Percentiles rank a stretch among this genome's conserved stretches.
phyloP scores from a whole-genome alignment of 208 protist species.

The Acanthamoeba royreba region DNA sequence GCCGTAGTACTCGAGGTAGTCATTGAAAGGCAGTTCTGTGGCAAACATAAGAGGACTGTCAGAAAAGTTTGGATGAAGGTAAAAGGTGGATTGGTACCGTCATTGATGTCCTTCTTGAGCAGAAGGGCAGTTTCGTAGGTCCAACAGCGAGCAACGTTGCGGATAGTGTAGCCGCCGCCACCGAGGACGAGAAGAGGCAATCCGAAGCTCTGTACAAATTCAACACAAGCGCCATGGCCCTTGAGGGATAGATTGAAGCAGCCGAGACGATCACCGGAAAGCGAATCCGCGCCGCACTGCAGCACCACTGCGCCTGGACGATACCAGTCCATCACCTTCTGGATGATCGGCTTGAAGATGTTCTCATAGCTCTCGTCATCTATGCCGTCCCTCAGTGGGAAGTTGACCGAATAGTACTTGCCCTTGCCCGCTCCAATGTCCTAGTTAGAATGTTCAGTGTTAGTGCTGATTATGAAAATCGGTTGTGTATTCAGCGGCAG shows the following conservation, averaged over 20 bases:
- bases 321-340: conserved; percentile 92
- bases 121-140: conserved; percentile 93
- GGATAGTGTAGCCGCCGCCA: conserved; percentile 98
- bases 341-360: conserved; percentile 91
- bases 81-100: conserved; percentile 16
- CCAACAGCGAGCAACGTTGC: conserved; percentile 97
- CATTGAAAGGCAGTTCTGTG: conserved; percentile 87
- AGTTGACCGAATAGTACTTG: conserved; percentile 90
- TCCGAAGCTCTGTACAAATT: conserved; percentile 89
- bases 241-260: conserved; percentile 93
- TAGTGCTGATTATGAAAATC: too few relatives aligned
- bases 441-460: too few relatives aligned
- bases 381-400: conserved; percentile 93
- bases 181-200: conserved; percentile 95
- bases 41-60: neutral
- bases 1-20: conserved; percentile 90
- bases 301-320: conserved; percentile 95
- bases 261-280: conserved; percentile 96
- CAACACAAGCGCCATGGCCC: conserved; percentile 92
- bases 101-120: conserved; percentile 69
- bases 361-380: conserved; percentile 85
- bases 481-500: neutral
- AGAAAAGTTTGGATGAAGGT: neutral
- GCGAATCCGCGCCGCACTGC: conserved; percentile 98
- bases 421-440: conserved; percentile 86